These are phyloP conservation scores for Magnaporthales sp. DNA, from an alignment of 2,329 filamentous ascomycete species.

Conservation along the genomic window DNA sequence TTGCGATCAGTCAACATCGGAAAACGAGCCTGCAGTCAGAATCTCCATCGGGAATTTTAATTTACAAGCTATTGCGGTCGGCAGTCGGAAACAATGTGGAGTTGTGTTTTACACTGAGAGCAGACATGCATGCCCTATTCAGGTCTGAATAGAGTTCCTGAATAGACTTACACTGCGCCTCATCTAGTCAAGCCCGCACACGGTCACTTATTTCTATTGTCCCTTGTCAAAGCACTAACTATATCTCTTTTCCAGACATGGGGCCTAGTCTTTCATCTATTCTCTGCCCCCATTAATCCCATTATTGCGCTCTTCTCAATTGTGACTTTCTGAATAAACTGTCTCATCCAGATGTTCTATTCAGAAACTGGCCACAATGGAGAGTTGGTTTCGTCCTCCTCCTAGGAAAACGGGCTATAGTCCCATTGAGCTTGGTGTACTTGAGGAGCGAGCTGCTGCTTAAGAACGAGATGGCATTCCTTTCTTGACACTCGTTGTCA, in stretches of 20 bases:
- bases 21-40: background rate
- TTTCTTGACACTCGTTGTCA: background rate
- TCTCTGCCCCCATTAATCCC: background rate
- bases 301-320: background rate
- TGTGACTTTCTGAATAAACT: slow-evolving; percentile 3
- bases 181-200: background rate
- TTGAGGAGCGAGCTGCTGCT: background rate
- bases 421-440: background rate
- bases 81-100: background rate
- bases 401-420: background rate
- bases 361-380: background rate
- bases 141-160: slow-evolving; percentile 24
- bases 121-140: slow-evolving; percentile 13
- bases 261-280: background rate
- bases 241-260: background rate
- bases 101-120: background rate
- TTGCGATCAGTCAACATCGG: background rate
- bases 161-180: slow-evolving; percentile 13
- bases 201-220: background rate
- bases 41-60: background rate
- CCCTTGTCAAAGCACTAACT: background rate
- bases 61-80: background rate
- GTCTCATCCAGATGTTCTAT: slow-evolving; percentile 1
- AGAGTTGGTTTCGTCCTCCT: background rate
- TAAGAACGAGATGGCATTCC: background rate